These are phyloP conservation scores for Nannochloropsis oceanica DNA, from an alignment of 108 stramenopile genomes.

Conservation along the genomic window DNA sequence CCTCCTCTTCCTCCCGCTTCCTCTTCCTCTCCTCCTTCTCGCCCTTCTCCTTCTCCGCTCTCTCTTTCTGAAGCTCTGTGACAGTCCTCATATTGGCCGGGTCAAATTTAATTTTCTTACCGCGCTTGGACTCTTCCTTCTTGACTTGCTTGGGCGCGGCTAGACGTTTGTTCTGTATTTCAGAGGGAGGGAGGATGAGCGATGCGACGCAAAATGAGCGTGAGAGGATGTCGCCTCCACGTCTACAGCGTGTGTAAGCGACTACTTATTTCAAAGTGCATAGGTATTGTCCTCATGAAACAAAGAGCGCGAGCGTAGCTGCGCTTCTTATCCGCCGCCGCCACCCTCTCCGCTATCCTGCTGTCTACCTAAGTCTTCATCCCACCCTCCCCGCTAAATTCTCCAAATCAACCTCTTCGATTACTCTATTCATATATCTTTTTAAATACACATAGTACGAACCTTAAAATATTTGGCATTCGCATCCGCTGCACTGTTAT, in stretches of 20 bases:
- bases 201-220: no score
- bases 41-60: conserved; percentile 13
- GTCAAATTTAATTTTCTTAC: conserved; percentile 58
- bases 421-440: no score
- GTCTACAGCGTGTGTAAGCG: no score
- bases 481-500: conserved; percentile 26
- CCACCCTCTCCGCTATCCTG: no score
- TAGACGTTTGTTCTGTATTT: conserved; percentile 36
- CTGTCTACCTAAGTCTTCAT: no score
- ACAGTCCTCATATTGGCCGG: conserved; percentile 50
- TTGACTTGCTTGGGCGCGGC: conserved; percentile 44
- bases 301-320: no score
- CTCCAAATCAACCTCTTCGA: no score
- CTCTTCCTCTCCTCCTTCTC: not conserved
- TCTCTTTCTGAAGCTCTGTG: conserved; percentile 45
- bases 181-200: conserved; percentile 8
- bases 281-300: no score
- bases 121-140: conserved; percentile 53
- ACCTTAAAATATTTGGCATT: not conserved
- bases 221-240: no score
- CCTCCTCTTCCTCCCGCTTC: not conserved
- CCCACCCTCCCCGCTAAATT: no score
- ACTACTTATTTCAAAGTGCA: no score
- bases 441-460: not conserved
- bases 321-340: no score